Evolutionary conservation across 2,329 filamentous ascomycete genomes (phyloP), one percentile per base, ranked within the genome.

Genomic region (Colletotrichum shisoi): DNA sequence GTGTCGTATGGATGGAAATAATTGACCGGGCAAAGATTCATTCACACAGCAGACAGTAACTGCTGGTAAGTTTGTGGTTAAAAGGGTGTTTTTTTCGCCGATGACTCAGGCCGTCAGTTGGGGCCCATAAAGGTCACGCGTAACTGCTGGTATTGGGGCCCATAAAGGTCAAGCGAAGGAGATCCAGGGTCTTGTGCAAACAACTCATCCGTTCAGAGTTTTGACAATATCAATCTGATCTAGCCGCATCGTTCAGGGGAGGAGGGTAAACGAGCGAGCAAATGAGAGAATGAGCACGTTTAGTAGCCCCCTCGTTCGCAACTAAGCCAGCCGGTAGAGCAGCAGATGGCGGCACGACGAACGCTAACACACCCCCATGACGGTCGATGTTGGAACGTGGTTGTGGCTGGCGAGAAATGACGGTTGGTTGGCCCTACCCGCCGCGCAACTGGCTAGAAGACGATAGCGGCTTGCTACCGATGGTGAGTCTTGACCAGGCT

Each of bases 391-490:
- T 46, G 31, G 7, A 39, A 52, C 63, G 59, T 63, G 63, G 63
- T 24, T 52, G 63, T 63, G 63, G 63, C 59, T 64, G 40, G 12
- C 57, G 53, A 51, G 61, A 63, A 57, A 57, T 45, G 53, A 57
- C 52, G 61, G 61, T 24, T 57, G 61, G 61, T 53, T 65, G 57
- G 42, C 46, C 63, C 27, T 67, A 63, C 52, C 63, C 52, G 59
- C 45, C 24, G 19, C 24, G 24, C 31, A 42, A 21, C 34, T 40
- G 34, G 37, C 46, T 17, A 21, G 4, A 42, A 27, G 39, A 51
- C 19, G 40, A 46, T 19, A 42, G 54, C 42, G 42, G 54, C 42
- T 19, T 34, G 27, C 24, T 45, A 45, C 15, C 54, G 24, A 34
- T 27, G 40, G 13, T 34, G 27, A 21, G 17, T 12, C 54, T 46